These are phyloP conservation scores for Leptomonas pyrrhocoris DNA, from an alignment of 208 protist genomes.

Conservation along the genomic window DNA sequence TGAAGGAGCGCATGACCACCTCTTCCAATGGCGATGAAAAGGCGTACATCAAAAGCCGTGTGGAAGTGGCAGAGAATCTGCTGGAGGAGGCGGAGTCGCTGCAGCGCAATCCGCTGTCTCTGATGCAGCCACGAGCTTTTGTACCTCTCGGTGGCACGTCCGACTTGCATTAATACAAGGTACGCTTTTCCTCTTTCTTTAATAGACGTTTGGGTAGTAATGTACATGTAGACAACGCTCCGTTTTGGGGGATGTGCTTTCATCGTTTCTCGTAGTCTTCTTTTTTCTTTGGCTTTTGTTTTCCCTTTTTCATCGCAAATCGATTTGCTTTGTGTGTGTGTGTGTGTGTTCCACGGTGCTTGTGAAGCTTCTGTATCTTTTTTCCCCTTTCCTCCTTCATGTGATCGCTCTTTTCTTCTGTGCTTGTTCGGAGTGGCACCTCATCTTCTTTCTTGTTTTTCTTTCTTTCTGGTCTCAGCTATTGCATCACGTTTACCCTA, in stretches of 20 bases:
- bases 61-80: conserved; percentile 49
- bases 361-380: too few species aligned
- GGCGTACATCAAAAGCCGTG: conserved; percentile 48
- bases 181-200: conserved; percentile 11
- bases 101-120: conserved; percentile 37
- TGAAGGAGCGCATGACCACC: conserved; percentile 43
- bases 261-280: neutral
- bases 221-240: conserved; percentile 6
- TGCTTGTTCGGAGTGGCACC: too few species aligned
- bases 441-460: conserved; percentile 3
- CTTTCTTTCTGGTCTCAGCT: conserved; percentile 3
- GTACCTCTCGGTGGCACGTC: conserved; percentile 47
- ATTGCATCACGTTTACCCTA: too few species aligned
- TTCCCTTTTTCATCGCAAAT: too few species aligned
- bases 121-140: conserved; percentile 38
- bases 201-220: neutral
- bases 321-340: too few species aligned
- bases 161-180: conserved; percentile 6
- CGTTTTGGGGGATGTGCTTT: conserved; percentile 4
- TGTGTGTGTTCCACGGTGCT: too few species aligned
- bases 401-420: too few species aligned
- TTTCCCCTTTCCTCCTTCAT: too few species aligned
- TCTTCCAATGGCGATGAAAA: conserved; percentile 50
- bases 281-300: neutral
- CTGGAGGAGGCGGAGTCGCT: conserved; percentile 54